Evolutionary conservation across 2,329 filamentous ascomycete genomes (phyloP).

Genomic region (Bipolaris sorokiniana): DNA sequence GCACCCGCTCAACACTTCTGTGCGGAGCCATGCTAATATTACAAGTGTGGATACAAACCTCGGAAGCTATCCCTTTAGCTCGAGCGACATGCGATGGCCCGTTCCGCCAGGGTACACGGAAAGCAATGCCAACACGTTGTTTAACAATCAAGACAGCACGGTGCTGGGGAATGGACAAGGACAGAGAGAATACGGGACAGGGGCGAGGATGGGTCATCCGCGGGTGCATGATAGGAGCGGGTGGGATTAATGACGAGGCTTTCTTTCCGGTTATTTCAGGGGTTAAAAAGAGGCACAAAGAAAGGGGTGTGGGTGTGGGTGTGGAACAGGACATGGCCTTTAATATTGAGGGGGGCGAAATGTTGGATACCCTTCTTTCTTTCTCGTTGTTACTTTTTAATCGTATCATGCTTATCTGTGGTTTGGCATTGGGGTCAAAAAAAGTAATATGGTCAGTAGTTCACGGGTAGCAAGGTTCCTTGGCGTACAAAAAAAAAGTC

Average conservation of each 20-base stretch:
- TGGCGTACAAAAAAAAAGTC: background rate
- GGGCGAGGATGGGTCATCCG: conserved; percentile 11
- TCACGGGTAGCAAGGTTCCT: background rate
- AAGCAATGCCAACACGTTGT: conserved; percentile 12
- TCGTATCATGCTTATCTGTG: too few species aligned
- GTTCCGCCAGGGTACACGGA: conserved; percentile 26
- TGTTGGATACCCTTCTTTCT: too few species aligned
- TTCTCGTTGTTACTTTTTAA: too few species aligned
- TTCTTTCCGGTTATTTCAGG: background rate
- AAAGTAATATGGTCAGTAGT: background rate
- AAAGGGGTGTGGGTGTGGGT: background rate
- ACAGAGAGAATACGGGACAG: background rate
- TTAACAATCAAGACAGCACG: conserved; percentile 13
- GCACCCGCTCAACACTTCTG: background rate
- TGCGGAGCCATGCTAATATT: conserved; percentile 14
- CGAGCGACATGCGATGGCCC: conserved; percentile 26
- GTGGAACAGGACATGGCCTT: background rate
- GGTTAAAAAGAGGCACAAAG: background rate
- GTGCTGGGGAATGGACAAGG: conserved; percentile 5
- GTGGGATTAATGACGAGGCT: background rate
- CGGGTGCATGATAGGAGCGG: conserved; percentile 17
- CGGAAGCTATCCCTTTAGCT: conserved; percentile 23
- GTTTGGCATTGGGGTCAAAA: background rate
- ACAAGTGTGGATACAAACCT: conserved; percentile 22
- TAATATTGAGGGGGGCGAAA: too few species aligned